Evolutionary conservation across 345 rosid species (phyloP), one percentile per base, ranked within the genome.

Genomic region (Heritiera littoralis): DNA sequence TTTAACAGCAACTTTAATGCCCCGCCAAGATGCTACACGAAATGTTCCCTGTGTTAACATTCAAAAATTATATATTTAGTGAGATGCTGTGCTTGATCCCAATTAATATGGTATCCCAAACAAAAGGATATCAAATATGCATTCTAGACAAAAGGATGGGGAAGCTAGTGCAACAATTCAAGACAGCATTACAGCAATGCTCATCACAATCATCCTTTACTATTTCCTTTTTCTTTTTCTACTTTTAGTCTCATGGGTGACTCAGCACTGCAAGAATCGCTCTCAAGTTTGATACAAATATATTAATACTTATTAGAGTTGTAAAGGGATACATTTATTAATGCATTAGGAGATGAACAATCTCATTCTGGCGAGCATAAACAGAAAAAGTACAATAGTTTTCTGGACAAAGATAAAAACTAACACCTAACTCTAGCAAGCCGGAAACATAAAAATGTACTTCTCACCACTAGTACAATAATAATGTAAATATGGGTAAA

Each of bases 1-100:
- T 85, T 93, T 93, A 46, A 93, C 96, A 77, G 96, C 98, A 77
- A 93, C 94, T 76, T 88, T 86, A 80, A 86, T 90, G 63, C 98
- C 98, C 69, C 98, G 91, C 98, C 96, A 93, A 65, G 84, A 85
- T 63, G 98, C 96, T 74, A 88, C 88, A 41, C 91, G 83, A 85
- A 88, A 93, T 61, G 96, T 93, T 84, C 98, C 96, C 98, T 92
- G 81, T 55, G 30, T 78, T 70, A 60, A 54, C 63, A 40, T 54
- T 52, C 46, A 63, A 64, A 12, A 48, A 20, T 63, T 73, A 18
- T 10, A 48, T 59, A 46, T 17, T 76, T 28, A 30, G 78, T 30
- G 70, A 76, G 14, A 61, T 61, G 23, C 15, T 23, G 7, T 45
- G 1, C 67, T 43, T 61, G 69, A 61, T 45, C 78, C 41, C 15